Percentiles rank a stretch among this genome's conserved stretches.
phyloP scores from a whole-genome alignment of 2,329 filamentous ascomycete genomes.

The Saccharata proteae region DNA sequence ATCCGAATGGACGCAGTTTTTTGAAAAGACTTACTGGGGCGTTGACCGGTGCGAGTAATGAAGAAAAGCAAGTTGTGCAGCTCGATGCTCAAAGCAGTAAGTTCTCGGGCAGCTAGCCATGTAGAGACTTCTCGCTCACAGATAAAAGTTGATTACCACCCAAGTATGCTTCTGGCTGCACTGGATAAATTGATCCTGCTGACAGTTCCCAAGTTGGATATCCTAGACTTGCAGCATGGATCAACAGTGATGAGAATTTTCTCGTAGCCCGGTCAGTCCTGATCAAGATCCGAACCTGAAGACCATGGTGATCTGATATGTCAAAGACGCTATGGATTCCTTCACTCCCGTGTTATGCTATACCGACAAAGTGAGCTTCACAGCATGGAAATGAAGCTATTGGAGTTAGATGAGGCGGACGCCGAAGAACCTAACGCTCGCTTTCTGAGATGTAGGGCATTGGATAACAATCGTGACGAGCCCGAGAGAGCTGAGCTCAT shows the following conservation, averaged over 20 bases:
- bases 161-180: too few species aligned
- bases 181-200: too few species aligned
- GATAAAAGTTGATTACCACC: too few species aligned
- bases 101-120: too few species aligned
- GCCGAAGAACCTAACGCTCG: slow-evolving; percentile 1
- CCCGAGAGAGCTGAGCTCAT: slow-evolving; percentile 9
- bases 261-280: slow-evolving; percentile 14
- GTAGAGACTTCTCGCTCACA: too few species aligned
- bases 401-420: slow-evolving; percentile 9
- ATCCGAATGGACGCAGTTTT: too few species aligned
- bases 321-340: slow-evolving; percentile 8
- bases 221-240: slow-evolving; percentile 13
- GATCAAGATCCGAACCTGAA: too few species aligned
- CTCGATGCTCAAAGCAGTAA: too few species aligned
- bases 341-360: slow-evolving; percentile 12
- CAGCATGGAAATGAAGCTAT: slow-evolving; percentile 9
- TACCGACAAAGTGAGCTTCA: slow-evolving; percentile 11
- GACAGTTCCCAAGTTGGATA: slow-evolving; percentile 15
- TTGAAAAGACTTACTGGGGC: too few species aligned
- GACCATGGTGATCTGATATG: too few species aligned
- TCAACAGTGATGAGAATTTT: slow-evolving; percentile 16
- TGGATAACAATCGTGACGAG: slow-evolving; percentile 3
- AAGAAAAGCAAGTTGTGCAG: too few species aligned
- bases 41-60: too few species aligned
- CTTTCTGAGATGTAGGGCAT: slow-evolving; percentile 5